Conservation (phyloP, 2,329 filamentous ascomycete genomes). For the Colletotrichum liriopes region DNA sequence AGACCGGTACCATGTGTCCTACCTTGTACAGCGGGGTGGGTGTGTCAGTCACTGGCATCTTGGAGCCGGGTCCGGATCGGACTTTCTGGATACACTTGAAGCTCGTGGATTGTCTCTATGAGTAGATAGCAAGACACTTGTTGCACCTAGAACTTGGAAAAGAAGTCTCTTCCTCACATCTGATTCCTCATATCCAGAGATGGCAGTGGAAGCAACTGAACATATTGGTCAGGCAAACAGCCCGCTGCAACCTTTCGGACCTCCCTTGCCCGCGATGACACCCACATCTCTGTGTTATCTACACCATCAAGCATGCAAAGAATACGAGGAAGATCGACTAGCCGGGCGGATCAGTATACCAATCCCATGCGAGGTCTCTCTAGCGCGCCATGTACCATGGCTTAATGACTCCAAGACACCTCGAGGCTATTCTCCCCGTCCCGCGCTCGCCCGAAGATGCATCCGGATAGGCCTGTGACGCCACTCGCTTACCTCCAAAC, state of each 20-base stretch:
- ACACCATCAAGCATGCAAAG: slow-evolving; percentile 7
- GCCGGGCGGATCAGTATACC: background rate
- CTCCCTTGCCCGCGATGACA: slow-evolving; percentile 16
- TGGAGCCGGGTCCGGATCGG: background rate
- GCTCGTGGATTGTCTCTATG: background rate
- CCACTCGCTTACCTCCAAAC: background rate
- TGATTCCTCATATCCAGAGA: background rate
- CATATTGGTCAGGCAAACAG: background rate
- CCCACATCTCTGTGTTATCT: background rate
- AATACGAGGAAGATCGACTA: slow-evolving; percentile 5
- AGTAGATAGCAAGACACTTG: slow-evolving; percentile 10
- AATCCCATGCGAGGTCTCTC: background rate
- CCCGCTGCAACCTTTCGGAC: background rate
- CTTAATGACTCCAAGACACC: slow-evolving; percentile 21
- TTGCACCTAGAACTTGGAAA: slow-evolving; percentile 5
- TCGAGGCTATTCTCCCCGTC: background rate
- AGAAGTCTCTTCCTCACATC: background rate
- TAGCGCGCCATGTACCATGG: slow-evolving; percentile 2
- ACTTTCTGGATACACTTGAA: background rate
- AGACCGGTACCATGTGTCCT: slow-evolving; percentile 13
- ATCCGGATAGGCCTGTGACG: slow-evolving; percentile 15
- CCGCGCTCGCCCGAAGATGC: slow-evolving; percentile 1
- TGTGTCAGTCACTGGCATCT: slow-evolving; percentile 20
- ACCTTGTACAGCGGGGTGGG: background rate
- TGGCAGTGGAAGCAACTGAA: background rate